These are phyloP conservation scores for Raphanus raphanistrum DNA, from an alignment of 345 rosid genomes.

Conservation along the genomic window DNA sequence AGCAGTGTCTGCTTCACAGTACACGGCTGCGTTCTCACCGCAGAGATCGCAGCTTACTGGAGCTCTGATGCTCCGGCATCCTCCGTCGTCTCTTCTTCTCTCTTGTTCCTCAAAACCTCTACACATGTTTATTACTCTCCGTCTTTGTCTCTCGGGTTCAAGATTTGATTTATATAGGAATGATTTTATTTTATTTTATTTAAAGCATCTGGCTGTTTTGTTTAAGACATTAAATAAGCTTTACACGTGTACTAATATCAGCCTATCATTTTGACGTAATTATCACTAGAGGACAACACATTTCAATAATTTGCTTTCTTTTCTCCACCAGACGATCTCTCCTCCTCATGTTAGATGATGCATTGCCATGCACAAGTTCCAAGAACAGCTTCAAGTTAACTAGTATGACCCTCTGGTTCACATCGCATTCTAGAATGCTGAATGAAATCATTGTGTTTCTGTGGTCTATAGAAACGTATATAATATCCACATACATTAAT, in stretches of 20 bases:
- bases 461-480: slow-evolving; percentile 10
- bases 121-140: slow-evolving; percentile 43
- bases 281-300: background rate
- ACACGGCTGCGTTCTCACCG: slow-evolving; percentile 50
- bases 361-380: slow-evolving; percentile 2
- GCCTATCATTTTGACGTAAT: slow-evolving; percentile 3
- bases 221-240: background rate
- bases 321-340: slow-evolving; percentile 19
- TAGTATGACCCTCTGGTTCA: slow-evolving; percentile 3
- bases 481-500: background rate
- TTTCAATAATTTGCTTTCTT: slow-evolving; percentile 12
- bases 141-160: background rate
- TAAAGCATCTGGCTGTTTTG: slow-evolving; percentile 2
- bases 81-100: background rate
- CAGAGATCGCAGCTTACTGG: slow-evolving; percentile 63
- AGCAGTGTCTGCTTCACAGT: slow-evolving; percentile 76
- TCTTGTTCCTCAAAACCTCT: slow-evolving; percentile 41
- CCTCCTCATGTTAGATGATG: slow-evolving; percentile 19
- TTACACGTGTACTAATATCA: slow-evolving; percentile 5
- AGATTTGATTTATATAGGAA: background rate
- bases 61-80: background rate
- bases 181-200: background rate
- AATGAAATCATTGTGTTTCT: slow-evolving; percentile 3
- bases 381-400: slow-evolving; percentile 1
- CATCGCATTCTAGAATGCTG: slow-evolving; percentile 3